Evolutionary conservation across 1,284 basidiomycete genomes (phyloP).

Genomic region (Vanrija pseudolonga): DNA sequence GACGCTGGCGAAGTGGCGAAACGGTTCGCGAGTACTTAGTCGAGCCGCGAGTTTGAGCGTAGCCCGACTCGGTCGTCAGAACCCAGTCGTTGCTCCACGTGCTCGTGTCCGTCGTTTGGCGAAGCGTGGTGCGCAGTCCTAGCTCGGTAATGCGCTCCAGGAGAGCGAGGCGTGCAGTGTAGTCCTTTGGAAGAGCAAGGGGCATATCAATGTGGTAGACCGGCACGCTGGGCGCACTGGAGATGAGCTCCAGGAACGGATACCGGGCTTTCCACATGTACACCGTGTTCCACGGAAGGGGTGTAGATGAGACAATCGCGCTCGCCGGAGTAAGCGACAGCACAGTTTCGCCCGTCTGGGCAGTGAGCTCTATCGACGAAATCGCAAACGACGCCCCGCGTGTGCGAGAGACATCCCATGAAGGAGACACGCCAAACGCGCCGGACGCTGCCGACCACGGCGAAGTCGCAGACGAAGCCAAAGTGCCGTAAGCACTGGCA

Average conservation of each 20-base stretch:
- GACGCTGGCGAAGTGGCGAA: background rate
- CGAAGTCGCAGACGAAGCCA: background rate
- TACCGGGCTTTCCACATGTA: constrained; percentile 8
- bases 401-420: constrained; percentile 4
- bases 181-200: constrained; percentile 4
- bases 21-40: background rate
- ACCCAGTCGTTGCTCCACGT: constrained; percentile 5
- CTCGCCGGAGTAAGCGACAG: constrained; percentile 5
- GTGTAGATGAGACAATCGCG: background rate
- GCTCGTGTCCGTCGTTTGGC: background rate
- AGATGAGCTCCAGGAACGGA: constrained; percentile 12
- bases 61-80: constrained; percentile 12
- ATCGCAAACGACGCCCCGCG: constrained; percentile 7
- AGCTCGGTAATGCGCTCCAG: constrained; percentile 5
- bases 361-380: constrained; percentile 4
- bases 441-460: background rate
- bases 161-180: constrained; percentile 1
- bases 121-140: background rate
- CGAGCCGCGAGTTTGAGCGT: background rate
- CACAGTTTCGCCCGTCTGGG: background rate
- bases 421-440: background rate
- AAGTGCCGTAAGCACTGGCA: background rate
- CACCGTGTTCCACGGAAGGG: constrained; percentile 6
- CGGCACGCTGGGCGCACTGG: background rate
- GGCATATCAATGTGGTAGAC: constrained; percentile 20